These are phyloP conservation scores for Lichtheimia hyalospora DNA, from an alignment of 371 early-diverging fungal species.

Conservation along the genomic window DNA sequence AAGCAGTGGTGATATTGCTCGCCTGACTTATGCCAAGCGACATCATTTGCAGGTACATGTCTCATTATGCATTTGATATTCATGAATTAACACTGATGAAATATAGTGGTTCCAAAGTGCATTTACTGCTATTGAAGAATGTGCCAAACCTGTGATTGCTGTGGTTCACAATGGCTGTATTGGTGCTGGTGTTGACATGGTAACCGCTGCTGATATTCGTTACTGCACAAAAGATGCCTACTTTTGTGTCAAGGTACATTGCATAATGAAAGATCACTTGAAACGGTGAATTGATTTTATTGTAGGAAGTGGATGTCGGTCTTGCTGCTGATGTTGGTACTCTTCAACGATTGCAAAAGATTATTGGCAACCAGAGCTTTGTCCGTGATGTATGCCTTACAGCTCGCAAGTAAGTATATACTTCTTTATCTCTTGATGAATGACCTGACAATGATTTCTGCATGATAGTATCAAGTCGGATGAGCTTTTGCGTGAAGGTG, in stretches of 20 bases:
- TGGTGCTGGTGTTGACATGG: conserved; percentile 89
- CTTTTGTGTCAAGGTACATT: conserved; percentile 77
- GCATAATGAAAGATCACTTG: too few relatives aligned
- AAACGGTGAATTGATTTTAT: too few relatives aligned
- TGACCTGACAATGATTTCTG: neutral
- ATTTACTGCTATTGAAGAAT: conserved; percentile 77
- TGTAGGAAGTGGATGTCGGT: conserved; percentile 86
- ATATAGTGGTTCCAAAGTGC: conserved; percentile 56
- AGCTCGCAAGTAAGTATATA: conserved; percentile 61
- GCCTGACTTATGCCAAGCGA: conserved; percentile 48
- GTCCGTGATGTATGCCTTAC: conserved; percentile 90
- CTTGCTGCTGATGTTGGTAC: conserved; percentile 90
- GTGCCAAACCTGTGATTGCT: conserved; percentile 87
- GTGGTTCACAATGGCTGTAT: conserved; percentile 88
- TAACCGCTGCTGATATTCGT: conserved; percentile 92
- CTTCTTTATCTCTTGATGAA: neutral
- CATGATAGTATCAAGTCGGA: conserved; percentile 55
- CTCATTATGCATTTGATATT: neutral
- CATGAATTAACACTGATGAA: too few relatives aligned
- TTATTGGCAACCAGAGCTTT: conserved; percentile 89
- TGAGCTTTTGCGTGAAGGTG: conserved; percentile 82
- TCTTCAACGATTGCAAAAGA: conserved; percentile 91
- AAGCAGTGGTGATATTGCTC: conserved; percentile 42
- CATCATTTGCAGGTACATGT: conserved; percentile 34
- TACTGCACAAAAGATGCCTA: conserved; percentile 76